A percentile compares a stretch with the other conserved stretches of the same genome.
These are phyloP conservation scores for Botrytis medusae DNA, from an alignment of 2,329 filamentous ascomycete species.

Conservation along the genomic window DNA sequence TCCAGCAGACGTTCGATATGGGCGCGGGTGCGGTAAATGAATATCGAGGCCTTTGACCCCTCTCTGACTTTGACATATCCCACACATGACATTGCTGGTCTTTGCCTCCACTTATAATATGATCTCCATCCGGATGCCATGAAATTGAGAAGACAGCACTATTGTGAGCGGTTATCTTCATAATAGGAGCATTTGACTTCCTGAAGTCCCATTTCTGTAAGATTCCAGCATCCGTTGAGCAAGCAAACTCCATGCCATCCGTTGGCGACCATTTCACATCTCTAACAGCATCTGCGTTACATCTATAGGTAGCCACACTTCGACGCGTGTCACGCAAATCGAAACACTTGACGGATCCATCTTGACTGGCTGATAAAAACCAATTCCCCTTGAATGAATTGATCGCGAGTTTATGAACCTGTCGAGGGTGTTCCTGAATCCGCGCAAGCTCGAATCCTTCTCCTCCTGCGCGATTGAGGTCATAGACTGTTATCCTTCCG, in stretches of 20 bases:
- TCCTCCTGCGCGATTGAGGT: conserved; percentile 51
- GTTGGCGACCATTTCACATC: conserved; percentile 66
- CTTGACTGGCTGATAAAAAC: conserved; percentile 62
- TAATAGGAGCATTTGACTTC: conserved; percentile 51
- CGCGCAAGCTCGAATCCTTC: conserved; percentile 51
- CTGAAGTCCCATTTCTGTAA: conserved; percentile 65
- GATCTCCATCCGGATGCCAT: conserved; percentile 69
- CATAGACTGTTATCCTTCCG: conserved; percentile 65
- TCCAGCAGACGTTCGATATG: conserved; percentile 60
- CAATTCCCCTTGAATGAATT: conserved; percentile 59
- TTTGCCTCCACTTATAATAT: conserved; percentile 61
- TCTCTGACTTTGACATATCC: conserved; percentile 61
- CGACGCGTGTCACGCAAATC: conserved; percentile 55
- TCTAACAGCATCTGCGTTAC: conserved; percentile 57
- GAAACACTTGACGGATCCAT: conserved; percentile 62
- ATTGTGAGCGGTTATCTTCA: conserved; percentile 62
- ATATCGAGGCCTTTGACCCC: conserved; percentile 64
- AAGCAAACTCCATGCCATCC: conserved; percentile 62
- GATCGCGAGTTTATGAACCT: conserved; percentile 63
- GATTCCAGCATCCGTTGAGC: conserved; percentile 61
- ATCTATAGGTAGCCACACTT: conserved; percentile 48
- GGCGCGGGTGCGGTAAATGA: conserved; percentile 61
- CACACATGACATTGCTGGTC: conserved; percentile 64
- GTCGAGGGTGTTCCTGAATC: conserved; percentile 61
- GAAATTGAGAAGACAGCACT: conserved; percentile 59